These are phyloP conservation scores for Xylaria sp. DNA, from an alignment of 2,329 filamentous ascomycete genomes.

Conservation along the genomic window DNA sequence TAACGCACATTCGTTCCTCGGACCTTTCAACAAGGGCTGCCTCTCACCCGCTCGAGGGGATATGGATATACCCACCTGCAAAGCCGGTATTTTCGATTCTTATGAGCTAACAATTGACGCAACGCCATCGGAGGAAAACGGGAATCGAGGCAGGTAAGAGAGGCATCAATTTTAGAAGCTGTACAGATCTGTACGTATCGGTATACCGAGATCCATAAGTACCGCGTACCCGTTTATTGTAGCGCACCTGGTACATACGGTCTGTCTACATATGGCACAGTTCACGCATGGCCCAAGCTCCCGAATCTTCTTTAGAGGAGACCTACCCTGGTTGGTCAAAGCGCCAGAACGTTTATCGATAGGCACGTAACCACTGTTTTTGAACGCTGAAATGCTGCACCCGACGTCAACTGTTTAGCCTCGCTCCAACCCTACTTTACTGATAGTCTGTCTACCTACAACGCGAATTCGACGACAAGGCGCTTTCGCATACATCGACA, in stretches of 20 bases:
- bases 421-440: neutral
- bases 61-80: too few species aligned
- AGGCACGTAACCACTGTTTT: neutral
- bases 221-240: neutral
- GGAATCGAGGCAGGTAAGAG: too few species aligned
- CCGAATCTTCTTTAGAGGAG: constrained; percentile 5
- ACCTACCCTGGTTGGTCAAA: constrained; percentile 5
- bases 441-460: too few species aligned
- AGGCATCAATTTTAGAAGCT: neutral
- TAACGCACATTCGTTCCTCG: too few species aligned
- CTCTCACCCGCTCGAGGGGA: too few species aligned
- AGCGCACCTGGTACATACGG: neutral
- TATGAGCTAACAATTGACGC: too few species aligned
- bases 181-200: neutral
- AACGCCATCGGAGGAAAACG: too few species aligned
- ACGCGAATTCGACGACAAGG: neutral
- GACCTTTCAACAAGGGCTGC: too few species aligned
- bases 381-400: neutral
- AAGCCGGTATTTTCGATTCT: too few species aligned
- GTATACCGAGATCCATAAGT: too few species aligned
- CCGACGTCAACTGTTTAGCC: neutral
- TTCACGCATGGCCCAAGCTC: constrained; percentile 21
- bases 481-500: neutral
- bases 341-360: neutral
- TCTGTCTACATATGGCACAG: neutral